Evolutionary conservation across 2,329 filamentous ascomycete genomes (phyloP).

Genomic region (Fonsecaea multimorphosa): DNA sequence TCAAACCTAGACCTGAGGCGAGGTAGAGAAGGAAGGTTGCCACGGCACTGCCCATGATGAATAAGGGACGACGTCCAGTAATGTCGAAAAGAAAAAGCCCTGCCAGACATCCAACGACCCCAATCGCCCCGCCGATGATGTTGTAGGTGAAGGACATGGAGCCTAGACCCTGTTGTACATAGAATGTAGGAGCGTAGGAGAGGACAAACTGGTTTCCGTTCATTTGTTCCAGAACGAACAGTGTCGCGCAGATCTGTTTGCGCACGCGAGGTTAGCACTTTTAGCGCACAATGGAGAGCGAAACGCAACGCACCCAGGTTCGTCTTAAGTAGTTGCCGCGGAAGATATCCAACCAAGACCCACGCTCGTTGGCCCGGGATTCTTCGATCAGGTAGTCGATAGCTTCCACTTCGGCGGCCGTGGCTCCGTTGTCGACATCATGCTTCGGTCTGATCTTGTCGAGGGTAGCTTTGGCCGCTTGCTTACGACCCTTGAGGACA

Average conservation of each 20-base stretch:
- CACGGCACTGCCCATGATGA: neutral
- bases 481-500: neutral
- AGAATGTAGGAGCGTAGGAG: conserved; percentile 4
- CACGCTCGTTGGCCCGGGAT: neutral
- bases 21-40: neutral
- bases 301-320: neutral
- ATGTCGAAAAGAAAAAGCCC: neutral
- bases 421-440: neutral
- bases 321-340: conserved; percentile 8
- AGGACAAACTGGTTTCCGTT: conserved; percentile 2
- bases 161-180: neutral
- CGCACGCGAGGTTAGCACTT: too few relatives aligned
- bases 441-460: conserved; percentile 2
- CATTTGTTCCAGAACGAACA: conserved; percentile 3
- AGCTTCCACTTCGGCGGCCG: conserved; percentile 4
- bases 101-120: neutral
- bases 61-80: neutral
- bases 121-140: neutral
- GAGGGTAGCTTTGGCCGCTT: neutral
- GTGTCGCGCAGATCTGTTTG: neutral
- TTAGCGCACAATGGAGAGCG: too few relatives aligned
- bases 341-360: conserved; percentile 8
- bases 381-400: conserved; percentile 3
- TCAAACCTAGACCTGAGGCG: neutral
- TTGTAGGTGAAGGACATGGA: conserved; percentile 1